Evolutionary conservation across 179 eudicot genomes (phyloP).

Genomic region (Silene noctiflora): DNA sequence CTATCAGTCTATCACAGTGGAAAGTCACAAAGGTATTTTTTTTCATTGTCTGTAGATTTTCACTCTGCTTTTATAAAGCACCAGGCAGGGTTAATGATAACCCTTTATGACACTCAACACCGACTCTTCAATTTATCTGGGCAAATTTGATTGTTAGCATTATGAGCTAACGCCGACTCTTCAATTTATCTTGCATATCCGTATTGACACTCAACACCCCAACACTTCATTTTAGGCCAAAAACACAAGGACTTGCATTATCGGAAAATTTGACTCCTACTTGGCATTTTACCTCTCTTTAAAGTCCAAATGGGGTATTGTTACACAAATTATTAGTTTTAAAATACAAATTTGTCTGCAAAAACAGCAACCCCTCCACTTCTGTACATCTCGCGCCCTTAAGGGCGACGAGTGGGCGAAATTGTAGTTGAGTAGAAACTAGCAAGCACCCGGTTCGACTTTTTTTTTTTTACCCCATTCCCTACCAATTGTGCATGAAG

Average conservation of each 20-base stretch:
- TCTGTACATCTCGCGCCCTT: too few species aligned
- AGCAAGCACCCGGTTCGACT: too few species aligned
- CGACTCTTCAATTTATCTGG: too few species aligned
- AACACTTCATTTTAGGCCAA: neutral
- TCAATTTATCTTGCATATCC: neutral
- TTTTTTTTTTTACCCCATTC: neutral
- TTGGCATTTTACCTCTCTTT: too few species aligned
- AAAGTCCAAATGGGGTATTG: too few species aligned
- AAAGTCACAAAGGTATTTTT: slow-evolving; percentile 13
- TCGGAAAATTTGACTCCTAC: neutral
- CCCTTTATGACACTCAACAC: slow-evolving; percentile 32
- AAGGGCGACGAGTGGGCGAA: too few species aligned
- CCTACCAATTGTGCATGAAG: slow-evolving; percentile 2
- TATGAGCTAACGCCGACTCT: neutral
- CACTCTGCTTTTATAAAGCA: slow-evolving; percentile 28
- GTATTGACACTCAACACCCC: neutral
- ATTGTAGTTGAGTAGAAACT: too few species aligned
- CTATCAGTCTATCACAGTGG: neutral
- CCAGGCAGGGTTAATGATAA: slow-evolving; percentile 25
- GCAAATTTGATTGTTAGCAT: neutral
- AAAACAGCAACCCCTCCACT: too few species aligned
- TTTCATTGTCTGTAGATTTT: slow-evolving; percentile 1
- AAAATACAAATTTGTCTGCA: too few species aligned
- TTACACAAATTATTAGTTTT: too few species aligned
- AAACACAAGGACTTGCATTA: too few species aligned